Percentiles rank a stretch among this genome's conserved stretches.
phyloP scores from a whole-genome alignment of 1,139 yeast species.

The Saccharomyces hybrid region DNA sequence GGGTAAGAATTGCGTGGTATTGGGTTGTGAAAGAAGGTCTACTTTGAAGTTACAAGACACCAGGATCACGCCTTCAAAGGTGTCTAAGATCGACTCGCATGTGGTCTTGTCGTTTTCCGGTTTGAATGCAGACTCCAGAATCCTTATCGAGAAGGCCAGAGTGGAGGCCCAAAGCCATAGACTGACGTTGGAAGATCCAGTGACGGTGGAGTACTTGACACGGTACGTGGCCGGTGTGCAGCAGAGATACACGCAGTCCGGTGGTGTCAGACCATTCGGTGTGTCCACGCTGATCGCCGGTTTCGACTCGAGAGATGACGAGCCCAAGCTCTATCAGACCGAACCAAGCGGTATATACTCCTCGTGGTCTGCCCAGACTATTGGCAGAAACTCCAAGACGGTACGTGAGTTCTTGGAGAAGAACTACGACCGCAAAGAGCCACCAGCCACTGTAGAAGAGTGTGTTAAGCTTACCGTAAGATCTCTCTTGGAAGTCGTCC shows the following conservation, averaged over 20 bases:
- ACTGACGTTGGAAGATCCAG: slow-evolving; percentile 89
- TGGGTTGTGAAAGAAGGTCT: slow-evolving; percentile 95
- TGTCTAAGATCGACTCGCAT: slow-evolving; percentile 85
- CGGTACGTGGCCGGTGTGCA: slow-evolving; percentile 95
- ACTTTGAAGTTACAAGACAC: slow-evolving; percentile 94
- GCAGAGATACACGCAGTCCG: slow-evolving; percentile 95
- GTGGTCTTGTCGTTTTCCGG: slow-evolving; percentile 94
- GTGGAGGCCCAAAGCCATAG: slow-evolving; percentile 96
- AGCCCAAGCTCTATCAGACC: slow-evolving; percentile 83
- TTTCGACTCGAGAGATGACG: slow-evolving; percentile 75
- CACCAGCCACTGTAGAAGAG: slow-evolving; percentile 61
- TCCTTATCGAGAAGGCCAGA: slow-evolving; percentile 89
- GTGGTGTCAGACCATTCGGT: slow-evolving; percentile 95
- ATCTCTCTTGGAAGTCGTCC: slow-evolving; percentile 89
- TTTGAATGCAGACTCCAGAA: slow-evolving; percentile 93
- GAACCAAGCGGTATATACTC: slow-evolving; percentile 97
- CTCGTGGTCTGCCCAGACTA: slow-evolving; percentile 98
- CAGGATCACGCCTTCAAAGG: slow-evolving; percentile 89
- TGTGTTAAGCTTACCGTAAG: slow-evolving; percentile 78
- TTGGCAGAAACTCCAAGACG: slow-evolving; percentile 91
- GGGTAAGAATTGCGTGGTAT: slow-evolving; percentile 79
- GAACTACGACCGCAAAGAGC: slow-evolving; percentile 51
- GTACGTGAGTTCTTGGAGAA: slow-evolving; percentile 93
- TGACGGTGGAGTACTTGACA: slow-evolving; percentile 83
- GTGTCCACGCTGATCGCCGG: slow-evolving; percentile 94